Evolutionary conservation across 2,329 filamentous ascomycete genomes (phyloP), one percentile per base, ranked within the genome.

Genomic region (Cladorrhinum sp.): DNA sequence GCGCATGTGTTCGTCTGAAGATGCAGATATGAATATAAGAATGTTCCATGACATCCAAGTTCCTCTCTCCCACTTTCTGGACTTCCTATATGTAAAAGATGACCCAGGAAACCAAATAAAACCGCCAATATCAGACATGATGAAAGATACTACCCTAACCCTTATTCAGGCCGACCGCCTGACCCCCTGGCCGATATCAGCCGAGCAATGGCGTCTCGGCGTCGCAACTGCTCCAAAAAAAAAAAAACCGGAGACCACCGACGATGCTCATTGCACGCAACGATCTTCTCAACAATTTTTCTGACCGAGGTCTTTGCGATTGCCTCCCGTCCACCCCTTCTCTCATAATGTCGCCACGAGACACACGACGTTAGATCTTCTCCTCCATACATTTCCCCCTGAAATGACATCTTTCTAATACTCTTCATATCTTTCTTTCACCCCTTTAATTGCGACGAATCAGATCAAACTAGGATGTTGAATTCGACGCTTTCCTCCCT

Each of bases 401-500:
- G 45, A 52, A 29, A 54, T 54, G 52, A 29, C 22, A 20, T 48
- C 18, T 23, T 51, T n/a, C 18, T 45, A 25, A 50, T 22, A 24
- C 49, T 50, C 5, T 24, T 20, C 25, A 8, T 22, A 18, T 18
- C 18, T 45, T 22, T 45, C 16, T 18, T 18, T 45, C 16, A 5
- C 41, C 16, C 18, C 18, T 22, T 45, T 45, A 60, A 25, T 24
- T 18, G 48, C 24, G 16, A 22, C 49, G 49, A 45, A 51, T 45
- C 36, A 24, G 12, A 50, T 13, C 32, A 8, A 16, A n/a, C 18
- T 16, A 61, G 29, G 55, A 69, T 66, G 61, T 45, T 65, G 51
- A 62, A 62, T 55, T 59, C 63, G 20, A 61, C 60, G 12, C 59
- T 64, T 58, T 53, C 66, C 10, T 59, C 63, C 29, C 50, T 64